These are phyloP conservation scores for Plicaturopsis crispa DNA, from an alignment of 768 basidiomycete species.

Conservation along the genomic window DNA sequence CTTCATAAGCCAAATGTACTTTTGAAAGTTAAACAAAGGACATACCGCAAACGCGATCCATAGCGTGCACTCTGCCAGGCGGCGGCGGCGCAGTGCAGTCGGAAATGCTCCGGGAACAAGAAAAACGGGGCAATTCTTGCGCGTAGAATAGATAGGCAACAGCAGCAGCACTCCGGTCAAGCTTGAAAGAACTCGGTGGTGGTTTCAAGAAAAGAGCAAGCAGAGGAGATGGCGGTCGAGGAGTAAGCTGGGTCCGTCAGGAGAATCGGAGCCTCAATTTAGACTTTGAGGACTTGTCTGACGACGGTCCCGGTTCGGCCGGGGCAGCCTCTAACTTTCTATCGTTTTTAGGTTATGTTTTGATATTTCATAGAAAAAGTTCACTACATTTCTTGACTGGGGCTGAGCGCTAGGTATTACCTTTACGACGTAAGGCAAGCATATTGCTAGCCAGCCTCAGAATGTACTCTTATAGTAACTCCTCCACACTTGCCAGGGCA, in stretches of 20 bases:
- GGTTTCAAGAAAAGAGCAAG: constrained; percentile 17
- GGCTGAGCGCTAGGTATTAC: no score
- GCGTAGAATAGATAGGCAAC: constrained; percentile 5
- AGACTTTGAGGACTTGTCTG: no score
- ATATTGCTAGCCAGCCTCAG: no score
- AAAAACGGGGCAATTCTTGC: constrained; percentile 1
- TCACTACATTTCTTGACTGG: no score
- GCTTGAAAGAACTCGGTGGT: constrained; percentile 9
- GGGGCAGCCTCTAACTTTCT: no score
- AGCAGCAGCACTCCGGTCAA: constrained; percentile 7
- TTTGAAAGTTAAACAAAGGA: constrained; percentile 10
- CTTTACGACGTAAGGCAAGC: no score
- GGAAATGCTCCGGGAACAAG: constrained; percentile 7
- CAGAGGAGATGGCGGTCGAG: constrained; percentile 10
- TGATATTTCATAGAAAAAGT: no score
- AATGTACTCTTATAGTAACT: constrained; percentile 36
- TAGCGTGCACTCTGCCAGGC: constrained; percentile 18
- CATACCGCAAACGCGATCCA: constrained; percentile 67
- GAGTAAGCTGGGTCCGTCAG: constrained; percentile 3
- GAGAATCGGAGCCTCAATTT: no score
- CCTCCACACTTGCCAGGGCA: constrained; percentile 68
- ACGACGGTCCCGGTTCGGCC: no score
- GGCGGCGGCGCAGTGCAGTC: constrained; percentile 12
- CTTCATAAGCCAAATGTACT: not conserved
- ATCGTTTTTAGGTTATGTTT: no score